A percentile compares a stretch with the other conserved stretches of the same genome.
Conservation (phyloP, 2,329 filamentous ascomycete species). For the Ophidiomyces ophidiicola region DNA sequence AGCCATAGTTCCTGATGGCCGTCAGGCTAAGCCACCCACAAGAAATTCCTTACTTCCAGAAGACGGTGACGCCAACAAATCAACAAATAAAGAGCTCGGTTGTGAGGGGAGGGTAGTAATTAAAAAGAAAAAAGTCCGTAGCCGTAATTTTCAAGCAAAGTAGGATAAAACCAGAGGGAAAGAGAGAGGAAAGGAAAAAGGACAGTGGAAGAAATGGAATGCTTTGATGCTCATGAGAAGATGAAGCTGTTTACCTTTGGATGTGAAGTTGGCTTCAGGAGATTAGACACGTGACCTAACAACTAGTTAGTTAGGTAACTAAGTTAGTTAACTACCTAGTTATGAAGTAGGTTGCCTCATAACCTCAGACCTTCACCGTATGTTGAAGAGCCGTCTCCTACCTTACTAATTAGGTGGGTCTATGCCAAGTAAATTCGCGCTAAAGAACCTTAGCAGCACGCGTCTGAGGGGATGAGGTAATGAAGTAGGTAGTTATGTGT, state of each 20-base stretch:
- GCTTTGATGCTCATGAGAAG: conserved; percentile 16
- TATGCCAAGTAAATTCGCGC: too few relatives aligned
- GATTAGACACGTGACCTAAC: too few relatives aligned
- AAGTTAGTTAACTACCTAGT: too few relatives aligned
- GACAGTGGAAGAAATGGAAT: conserved; percentile 12
- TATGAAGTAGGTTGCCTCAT: too few relatives aligned
- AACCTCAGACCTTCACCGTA: too few relatives aligned
- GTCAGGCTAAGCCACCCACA: conserved; percentile 32
- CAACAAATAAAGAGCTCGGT: conserved; percentile 12
- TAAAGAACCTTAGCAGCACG: too few relatives aligned
- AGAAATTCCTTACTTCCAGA: conserved; percentile 17
- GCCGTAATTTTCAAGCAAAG: conserved; percentile 1
- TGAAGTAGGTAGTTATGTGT: too few relatives aligned
- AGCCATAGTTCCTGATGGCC: conserved; percentile 39
- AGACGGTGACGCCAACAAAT: conserved; percentile 19
- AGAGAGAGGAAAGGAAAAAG: conserved; percentile 17
- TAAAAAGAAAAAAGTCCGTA: conserved; percentile 9
- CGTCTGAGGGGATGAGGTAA: too few relatives aligned
- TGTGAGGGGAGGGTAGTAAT: conserved; percentile 2
- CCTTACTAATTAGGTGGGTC: too few relatives aligned
- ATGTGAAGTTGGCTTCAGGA: too few relatives aligned
- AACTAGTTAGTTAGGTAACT: too few relatives aligned
- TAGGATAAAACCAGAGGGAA: conserved; percentile 16
- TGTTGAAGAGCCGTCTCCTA: too few relatives aligned
- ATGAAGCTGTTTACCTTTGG: conserved; percentile 12